Percentiles rank a stretch among this genome's conserved stretches.
Evolutionary conservation across 371 early-diverging fungal species (phyloP).

Genomic region (Amoeboaphelidium protococcarum): DNA sequence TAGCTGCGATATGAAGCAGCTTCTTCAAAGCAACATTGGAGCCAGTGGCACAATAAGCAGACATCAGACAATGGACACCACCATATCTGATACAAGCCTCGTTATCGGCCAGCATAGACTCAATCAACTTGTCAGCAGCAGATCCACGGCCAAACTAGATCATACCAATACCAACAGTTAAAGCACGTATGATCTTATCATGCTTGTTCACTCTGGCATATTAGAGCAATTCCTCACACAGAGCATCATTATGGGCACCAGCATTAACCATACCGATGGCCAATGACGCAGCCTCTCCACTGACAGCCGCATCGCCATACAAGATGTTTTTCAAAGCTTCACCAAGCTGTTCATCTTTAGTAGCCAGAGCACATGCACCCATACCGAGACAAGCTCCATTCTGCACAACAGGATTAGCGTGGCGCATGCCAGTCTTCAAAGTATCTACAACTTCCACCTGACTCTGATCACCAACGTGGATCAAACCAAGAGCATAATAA

Average conservation of each 20-base stretch:
- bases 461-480: slow-evolving; percentile 55
- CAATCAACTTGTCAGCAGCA: slow-evolving; percentile 62
- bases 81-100: slow-evolving; percentile 83
- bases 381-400: slow-evolving; percentile 95
- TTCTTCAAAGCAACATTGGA: slow-evolving; percentile 80
- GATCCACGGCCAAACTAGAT: slow-evolving; percentile 89
- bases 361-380: slow-evolving; percentile 89
- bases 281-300: slow-evolving; percentile 91
- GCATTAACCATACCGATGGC: slow-evolving; percentile 94
- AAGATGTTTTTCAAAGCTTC: slow-evolving; percentile 60
- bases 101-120: slow-evolving; percentile 56
- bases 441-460: slow-evolving; percentile 53
- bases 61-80: slow-evolving; percentile 82
- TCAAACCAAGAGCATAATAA: slow-evolving; percentile 88
- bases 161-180: slow-evolving; percentile 72
- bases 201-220: slow-evolving; percentile 91
- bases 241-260: slow-evolving; percentile 54
- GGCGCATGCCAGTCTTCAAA: slow-evolving; percentile 17
- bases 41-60: slow-evolving; percentile 93
- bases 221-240: slow-evolving; percentile 74
- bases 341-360: slow-evolving; percentile 56
- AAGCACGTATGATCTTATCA: slow-evolving; percentile 88
- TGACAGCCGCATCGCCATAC: slow-evolving; percentile 78
- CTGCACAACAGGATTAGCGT: slow-evolving; percentile 71
- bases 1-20: slow-evolving; percentile 84